Evolutionary conservation across 139 green algal species (phyloP).

Genomic region (Chlamydomonas sp.): DNA sequence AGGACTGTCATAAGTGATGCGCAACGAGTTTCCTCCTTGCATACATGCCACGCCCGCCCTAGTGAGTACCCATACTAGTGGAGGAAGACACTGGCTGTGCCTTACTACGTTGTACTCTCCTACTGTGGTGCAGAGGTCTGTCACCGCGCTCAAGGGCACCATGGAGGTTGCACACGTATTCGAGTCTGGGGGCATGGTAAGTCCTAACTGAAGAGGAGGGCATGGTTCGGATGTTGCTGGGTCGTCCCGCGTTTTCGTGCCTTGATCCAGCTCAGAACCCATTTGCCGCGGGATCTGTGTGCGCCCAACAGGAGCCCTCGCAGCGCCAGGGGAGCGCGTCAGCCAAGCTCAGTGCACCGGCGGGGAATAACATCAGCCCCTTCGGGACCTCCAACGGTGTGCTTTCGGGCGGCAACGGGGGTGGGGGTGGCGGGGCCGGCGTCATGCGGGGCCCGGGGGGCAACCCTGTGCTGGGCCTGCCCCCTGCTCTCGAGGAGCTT

Average conservation of each 20-base stretch:
- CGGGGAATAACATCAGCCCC: no score
- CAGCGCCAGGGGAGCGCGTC: no score
- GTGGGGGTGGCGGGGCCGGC: no score
- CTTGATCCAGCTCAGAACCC: not conserved
- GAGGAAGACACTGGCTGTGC: not conserved
- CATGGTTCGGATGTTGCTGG: not conserved
- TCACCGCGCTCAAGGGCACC: slow-evolving; percentile 73
- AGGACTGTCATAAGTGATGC: not conserved
- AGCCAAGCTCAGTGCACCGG: no score
- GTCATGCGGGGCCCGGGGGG: no score
- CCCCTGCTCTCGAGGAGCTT: no score
- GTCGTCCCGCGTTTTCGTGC: not conserved
- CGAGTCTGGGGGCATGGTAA: slow-evolving; percentile 32
- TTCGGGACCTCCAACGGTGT: no score
- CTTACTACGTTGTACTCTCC: not conserved
- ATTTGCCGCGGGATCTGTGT: no score
- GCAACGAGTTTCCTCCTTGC: not conserved
- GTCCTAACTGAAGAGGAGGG: not conserved
- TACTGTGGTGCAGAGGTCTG: slow-evolving; percentile 19
- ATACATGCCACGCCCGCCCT: not conserved
- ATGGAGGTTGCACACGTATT: slow-evolving; percentile 63
- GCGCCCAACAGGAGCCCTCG: no score
- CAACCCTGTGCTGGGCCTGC: no score
- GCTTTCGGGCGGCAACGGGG: no score
- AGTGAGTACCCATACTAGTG: not conserved